Evolutionary conservation across 2,329 filamentous ascomycete species (phyloP), one percentile per base, ranked within the genome.

Genomic region (Neodidymelliopsis sp.): DNA sequence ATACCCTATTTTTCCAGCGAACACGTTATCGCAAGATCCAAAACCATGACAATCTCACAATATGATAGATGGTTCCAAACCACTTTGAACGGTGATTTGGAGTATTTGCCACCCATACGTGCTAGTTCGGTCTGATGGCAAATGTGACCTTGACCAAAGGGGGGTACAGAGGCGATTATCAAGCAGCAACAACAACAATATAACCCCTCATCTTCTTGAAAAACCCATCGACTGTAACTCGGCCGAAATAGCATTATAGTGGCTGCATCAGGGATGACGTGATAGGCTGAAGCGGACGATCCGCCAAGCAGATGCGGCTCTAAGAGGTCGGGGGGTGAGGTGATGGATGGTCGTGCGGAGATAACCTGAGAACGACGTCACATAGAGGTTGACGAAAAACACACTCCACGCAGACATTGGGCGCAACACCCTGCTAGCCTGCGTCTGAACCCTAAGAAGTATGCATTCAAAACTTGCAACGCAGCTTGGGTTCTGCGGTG

Each of bases 1-100:
- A 50, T 50, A 50, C 47, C 47, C 47, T 50, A 41, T 50, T 36
- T 3, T 50, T 45, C 36, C 20, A 20, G 30, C 30, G 25, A 25
- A 30, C 12, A 20, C 9, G 8, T 20, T 11, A 5, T 11, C n/a
- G 9, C 25, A 12, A 7, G 35, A 15, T 38, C 28, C 18, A 16
- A 18, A 27, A 15, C 8, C 18, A 16, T 19, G 27, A 44, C n/a
- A n/a, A n/a, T n/a, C n/a, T n/a, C n/a, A n/a, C n/a, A n/a, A n/a
- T n/a, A n/a, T n/a, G n/a, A n/a, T n/a, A n/a, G n/a, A n/a, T n/a
- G n/a, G n/a, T n/a, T n/a, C n/a, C n/a, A n/a, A n/a, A n/a, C n/a
- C n/a, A n/a, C n/a, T n/a, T n/a, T n/a, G n/a, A n/a, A n/a, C n/a
- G n/a, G 18, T 34, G 29, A 13, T 13, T 11, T 42, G 16, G 12